Conservation (phyloP, 768 basidiomycete genomes). For the Phlegmacium glaucopus region DNA sequence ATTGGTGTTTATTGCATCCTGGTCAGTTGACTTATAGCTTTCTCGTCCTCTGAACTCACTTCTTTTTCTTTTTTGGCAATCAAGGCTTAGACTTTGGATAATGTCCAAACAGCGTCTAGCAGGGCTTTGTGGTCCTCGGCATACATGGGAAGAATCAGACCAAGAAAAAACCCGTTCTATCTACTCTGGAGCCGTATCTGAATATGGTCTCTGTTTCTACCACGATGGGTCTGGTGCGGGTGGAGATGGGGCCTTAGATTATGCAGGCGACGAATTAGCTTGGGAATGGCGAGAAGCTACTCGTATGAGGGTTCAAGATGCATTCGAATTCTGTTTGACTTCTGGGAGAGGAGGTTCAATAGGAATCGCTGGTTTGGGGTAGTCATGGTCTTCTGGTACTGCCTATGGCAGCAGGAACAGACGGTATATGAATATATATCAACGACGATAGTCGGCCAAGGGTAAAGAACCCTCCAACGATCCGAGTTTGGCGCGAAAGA, state of each 20-base stretch:
- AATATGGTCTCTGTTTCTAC: constrained; percentile 23
- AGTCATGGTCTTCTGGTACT: constrained; percentile 28
- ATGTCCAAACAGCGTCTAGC: constrained; percentile 74
- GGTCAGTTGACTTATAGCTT: constrained; percentile 42
- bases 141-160: constrained; percentile 81
- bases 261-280: constrained; percentile 47
- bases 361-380: constrained; percentile 19
- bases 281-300: constrained; percentile 83
- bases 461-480: constrained; percentile 20
- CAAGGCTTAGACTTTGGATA: constrained; percentile 76
- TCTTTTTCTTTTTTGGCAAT: no score
- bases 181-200: constrained; percentile 47
- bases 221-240: constrained; percentile 5
- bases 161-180: constrained; percentile 53
- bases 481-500: constrained; percentile 7
- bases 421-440: constrained; percentile 3
- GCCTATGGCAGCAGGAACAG: constrained; percentile 6
- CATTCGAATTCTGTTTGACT: constrained; percentile 74
- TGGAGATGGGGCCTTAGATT: constrained; percentile 18
- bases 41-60: not conserved
- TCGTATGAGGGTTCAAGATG: constrained; percentile 67
- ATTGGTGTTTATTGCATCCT: constrained; percentile 65
- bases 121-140: constrained; percentile 81
- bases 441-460: constrained; percentile 26
- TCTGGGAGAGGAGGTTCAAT: constrained; percentile 18